Percentiles rank a stretch among this genome's conserved stretches.
Evolutionary conservation across 805 yeast genomes (phyloP).

Genomic region (Hanseniaspora jakobsenii): DNA sequence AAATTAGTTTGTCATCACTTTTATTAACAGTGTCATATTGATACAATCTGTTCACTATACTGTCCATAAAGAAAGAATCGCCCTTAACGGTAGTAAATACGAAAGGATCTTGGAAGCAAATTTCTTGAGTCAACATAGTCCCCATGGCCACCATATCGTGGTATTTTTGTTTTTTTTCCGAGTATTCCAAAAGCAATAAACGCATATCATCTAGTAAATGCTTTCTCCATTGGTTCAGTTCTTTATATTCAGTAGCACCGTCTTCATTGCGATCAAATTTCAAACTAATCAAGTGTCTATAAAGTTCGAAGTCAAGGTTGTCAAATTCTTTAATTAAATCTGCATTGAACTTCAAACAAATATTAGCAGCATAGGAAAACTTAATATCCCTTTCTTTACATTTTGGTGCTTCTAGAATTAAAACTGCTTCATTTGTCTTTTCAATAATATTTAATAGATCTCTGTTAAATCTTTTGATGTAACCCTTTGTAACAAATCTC

Average conservation of each 20-base stretch:
- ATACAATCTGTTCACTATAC: background rate
- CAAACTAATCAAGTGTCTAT: slow-evolving; percentile 23
- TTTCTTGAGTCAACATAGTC: slow-evolving; percentile 54
- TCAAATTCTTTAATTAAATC: slow-evolving; percentile 25
- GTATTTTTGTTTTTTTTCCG: slow-evolving; percentile 58
- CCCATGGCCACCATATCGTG: slow-evolving; percentile 50
- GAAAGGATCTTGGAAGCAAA: slow-evolving; percentile 65
- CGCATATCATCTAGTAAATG: slow-evolving; percentile 10
- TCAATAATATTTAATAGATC: slow-evolving; percentile 2
- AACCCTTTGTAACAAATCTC: slow-evolving; percentile 10
- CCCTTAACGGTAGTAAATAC: slow-evolving; percentile 53
- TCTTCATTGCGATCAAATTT: slow-evolving; percentile 17
- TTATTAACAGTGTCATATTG: background rate
- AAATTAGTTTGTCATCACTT: background rate
- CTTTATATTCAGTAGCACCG: slow-evolving; percentile 9
- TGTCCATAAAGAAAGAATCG: slow-evolving; percentile 26
- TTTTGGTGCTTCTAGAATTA: slow-evolving; percentile 16
- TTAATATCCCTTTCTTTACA: slow-evolving; percentile 20
- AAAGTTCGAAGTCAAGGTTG: slow-evolving; percentile 26
- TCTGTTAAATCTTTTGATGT: slow-evolving; percentile 5
- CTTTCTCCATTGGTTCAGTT: slow-evolving; percentile 11
- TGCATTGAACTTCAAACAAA: slow-evolving; percentile 25
- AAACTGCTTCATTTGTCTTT: slow-evolving; percentile 17
- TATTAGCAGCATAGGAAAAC: slow-evolving; percentile 25
- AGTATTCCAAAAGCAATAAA: slow-evolving; percentile 49